Base-by-base conservation (phyloP, 805 yeast species). In the Tetrapisispora namnaoensis region DNA sequence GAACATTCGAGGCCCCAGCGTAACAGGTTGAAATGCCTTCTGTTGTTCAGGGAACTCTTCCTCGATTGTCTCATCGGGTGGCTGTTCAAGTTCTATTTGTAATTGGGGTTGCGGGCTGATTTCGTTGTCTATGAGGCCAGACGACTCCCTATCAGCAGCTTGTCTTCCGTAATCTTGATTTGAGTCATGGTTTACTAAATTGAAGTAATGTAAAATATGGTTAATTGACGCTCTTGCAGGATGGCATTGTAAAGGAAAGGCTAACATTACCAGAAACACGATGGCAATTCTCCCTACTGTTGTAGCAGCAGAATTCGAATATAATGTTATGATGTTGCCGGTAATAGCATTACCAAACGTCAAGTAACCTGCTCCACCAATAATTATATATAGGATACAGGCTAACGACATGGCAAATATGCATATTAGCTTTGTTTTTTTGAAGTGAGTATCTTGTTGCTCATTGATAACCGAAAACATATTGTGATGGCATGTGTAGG, bases 401-500 rank as follows among this genome's bases (percentile, higher is more conserved):
- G 96, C 86, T 4, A 77, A 63, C 0, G 75, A 70, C 51, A 88
- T 77, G 1, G 90, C 80, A 9, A 67, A 53, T 18, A 65, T 51
- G 21, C 82, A 76, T 37, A 86, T 72, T 18, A 58, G 65, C 49
- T 71, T 67, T 51, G 80, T 70, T 34, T 68, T 70, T 7, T 60
- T 51, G n/a, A 76, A 67, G 0, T 83, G 69, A 52, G 74, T 75
- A 55, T 79, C 79, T 30, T 65, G 67, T 28, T 90, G 75, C 68
- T 91, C 98, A 59, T 90, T 91, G 48, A 89, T 77, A 48, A 90
- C 78, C 1, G 95, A 80, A 59, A 87, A 88, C 88, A 87, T 87
- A 68, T 91, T 91, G 65, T 91, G 97, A 61, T 91, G 97, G 59
- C 97, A 93, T 0, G 98, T 91, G 67, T 81, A 91, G 0, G 96